phyloP scores from a whole-genome alignment of 2,329 filamentous ascomycete species.

The Ophiostoma australiae region DNA sequence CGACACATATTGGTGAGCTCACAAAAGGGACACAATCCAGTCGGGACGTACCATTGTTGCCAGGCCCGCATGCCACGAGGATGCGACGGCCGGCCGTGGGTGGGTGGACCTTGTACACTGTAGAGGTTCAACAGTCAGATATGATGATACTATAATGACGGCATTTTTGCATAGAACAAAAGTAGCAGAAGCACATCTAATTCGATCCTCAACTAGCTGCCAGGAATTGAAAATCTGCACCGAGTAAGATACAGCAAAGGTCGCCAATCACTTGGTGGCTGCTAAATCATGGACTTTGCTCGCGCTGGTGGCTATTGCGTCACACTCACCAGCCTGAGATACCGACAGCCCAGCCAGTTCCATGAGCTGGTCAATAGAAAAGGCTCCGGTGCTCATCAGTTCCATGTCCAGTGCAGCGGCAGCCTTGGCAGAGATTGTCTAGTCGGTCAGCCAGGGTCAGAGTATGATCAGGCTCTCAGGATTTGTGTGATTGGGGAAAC shows the following conservation, averaged over 20 bases:
- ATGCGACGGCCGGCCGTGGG: conserved; percentile 64
- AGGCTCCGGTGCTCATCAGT: conserved; percentile 82
- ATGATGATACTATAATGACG: not conserved
- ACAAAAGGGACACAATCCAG: not conserved
- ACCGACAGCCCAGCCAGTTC: conserved; percentile 90
- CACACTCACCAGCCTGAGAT: conserved; percentile 68
- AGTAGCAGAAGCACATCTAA: not conserved
- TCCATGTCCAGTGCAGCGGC: conserved; percentile 87
- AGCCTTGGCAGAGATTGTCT: conserved; percentile 84
- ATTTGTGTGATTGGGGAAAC: too few relatives aligned
- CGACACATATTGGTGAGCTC: not conserved
- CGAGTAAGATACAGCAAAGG: not conserved
- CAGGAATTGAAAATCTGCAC: not conserved
- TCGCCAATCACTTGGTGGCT: not conserved
- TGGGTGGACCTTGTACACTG: conserved; percentile 82
- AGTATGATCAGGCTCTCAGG: not conserved
- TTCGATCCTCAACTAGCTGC: not conserved
- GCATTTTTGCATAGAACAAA: not conserved
- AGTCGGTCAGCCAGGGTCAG: not conserved
- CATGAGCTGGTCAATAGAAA: conserved; percentile 96
- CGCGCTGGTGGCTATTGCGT: too few relatives aligned
- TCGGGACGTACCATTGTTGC: conserved; percentile 55
- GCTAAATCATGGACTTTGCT: not conserved
- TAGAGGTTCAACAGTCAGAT: not conserved
- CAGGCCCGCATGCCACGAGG: conserved; percentile 85